A percentile compares a stretch with the other conserved stretches of the same genome.
Conservation (phyloP, 495 filamentous ascomycete species). For the Chaetomium tenue region DNA sequence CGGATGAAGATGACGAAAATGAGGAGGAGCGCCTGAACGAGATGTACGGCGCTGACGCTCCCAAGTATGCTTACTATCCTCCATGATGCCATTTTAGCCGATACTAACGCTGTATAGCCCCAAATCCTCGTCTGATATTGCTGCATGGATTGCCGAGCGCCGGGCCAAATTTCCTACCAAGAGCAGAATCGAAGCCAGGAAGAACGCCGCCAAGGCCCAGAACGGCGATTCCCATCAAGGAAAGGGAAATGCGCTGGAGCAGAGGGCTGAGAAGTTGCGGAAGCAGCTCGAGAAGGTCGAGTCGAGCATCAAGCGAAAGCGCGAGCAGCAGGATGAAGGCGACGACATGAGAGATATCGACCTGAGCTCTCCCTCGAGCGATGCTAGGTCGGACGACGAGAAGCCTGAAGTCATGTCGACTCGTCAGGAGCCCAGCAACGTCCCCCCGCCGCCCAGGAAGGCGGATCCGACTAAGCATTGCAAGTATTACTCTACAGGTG, state of each 20-base stretch:
- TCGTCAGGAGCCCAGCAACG: slow-evolving; percentile 36
- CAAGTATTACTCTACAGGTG: slow-evolving; percentile 60
- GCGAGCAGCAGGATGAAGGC: slow-evolving; percentile 55
- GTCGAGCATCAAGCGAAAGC: slow-evolving; percentile 56
- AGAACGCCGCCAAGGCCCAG: slow-evolving; percentile 39
- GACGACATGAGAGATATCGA: slow-evolving; percentile 52
- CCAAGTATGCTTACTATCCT: slow-evolving; percentile 42
- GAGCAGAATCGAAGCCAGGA: slow-evolving; percentile 54
- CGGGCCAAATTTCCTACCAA: slow-evolving; percentile 75
- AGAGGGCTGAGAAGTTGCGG: slow-evolving; percentile 51
- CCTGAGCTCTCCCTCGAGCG: slow-evolving; percentile 42
- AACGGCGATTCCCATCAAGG: slow-evolving; percentile 32
- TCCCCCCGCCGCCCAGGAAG: slow-evolving; percentile 47
- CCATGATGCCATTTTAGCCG: slow-evolving; percentile 28
- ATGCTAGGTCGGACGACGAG: slow-evolving; percentile 44
- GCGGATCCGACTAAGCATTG: slow-evolving; percentile 55
- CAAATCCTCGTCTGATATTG: slow-evolving; percentile 57
- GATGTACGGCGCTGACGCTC: slow-evolving; percentile 46
- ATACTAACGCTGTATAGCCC: slow-evolving; percentile 41
- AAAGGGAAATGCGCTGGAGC: slow-evolving; percentile 37
- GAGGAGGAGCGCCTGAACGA: slow-evolving; percentile 74
- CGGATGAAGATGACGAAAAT: slow-evolving; percentile 69
- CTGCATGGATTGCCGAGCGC: slow-evolving; percentile 77
- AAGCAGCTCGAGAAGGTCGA: slow-evolving; percentile 53
- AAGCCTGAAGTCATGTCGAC: slow-evolving; percentile 50